Base-by-base conservation (phyloP, 176 grass and related monocot genomes). In the Carex scoparia region DNA sequence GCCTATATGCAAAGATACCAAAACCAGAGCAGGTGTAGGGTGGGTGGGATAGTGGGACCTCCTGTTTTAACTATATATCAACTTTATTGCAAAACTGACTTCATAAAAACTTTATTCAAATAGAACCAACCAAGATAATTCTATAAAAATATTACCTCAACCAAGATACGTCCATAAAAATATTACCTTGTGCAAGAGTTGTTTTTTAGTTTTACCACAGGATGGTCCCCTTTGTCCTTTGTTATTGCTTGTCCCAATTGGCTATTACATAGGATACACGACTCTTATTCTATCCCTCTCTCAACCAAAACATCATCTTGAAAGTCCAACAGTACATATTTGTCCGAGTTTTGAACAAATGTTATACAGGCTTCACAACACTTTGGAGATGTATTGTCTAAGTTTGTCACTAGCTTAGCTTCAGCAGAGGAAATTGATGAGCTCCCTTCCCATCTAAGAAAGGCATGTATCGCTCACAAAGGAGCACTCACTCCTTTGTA, bases 321-420 rank as follows among this genome's bases (percentile, higher is more conserved):
- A 16, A 77, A 77, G 5, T 72, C 15, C 11, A 77, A 32, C 14
- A 56, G 23, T 77, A 14, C 12, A 27, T n/a, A 15, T 56, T 77
- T 55, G 55, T 11, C 19, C 0, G 11, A 56, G 23, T 56, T 53
- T 46, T 23, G 38, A 53, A 55, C 1, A 55, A 77, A 77, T 77
- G 12, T 77, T 77, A 56, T 89, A 64, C 82, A 98, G 95, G 95
- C 95, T 80, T 98, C 95, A 44, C 92, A 95, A 51, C 91, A 98
- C 90, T 98, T 98, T 81, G 95, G 95, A 85, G 85, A 98, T 84
- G 93, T 95, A 80, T 90, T 98, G 86, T 93, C 89, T 48, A 80
- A 87, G 82, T 92, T 98, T 81, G 64, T 94, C 87, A 74, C 83
- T 42, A 93, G 76, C 48, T 93, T 98, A 84, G 93, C 88, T 81